Evolutionary conservation across 2,329 filamentous ascomycete genomes (phyloP).

Genomic region (Helotiales sp.): DNA sequence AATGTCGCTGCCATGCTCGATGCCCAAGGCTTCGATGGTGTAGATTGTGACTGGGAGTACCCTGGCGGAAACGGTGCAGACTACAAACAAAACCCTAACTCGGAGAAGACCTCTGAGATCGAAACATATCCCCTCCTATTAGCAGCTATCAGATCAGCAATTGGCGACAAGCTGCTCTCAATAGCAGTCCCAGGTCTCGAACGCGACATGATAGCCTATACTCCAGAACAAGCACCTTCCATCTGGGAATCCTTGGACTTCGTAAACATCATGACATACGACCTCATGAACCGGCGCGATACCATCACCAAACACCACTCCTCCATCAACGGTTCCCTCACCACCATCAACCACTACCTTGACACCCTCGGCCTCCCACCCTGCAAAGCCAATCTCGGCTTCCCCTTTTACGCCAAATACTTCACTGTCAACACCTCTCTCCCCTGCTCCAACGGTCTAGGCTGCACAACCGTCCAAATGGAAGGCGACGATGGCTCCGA

Average conservation of each 20-base stretch:
- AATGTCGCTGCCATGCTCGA: constrained; percentile 65
- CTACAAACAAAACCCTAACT: constrained; percentile 65
- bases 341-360: constrained; percentile 61
- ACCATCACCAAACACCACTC: constrained; percentile 64
- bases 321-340: constrained; percentile 54
- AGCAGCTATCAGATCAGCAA: constrained; percentile 53
- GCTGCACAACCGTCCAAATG: constrained; percentile 55
- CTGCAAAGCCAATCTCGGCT: constrained; percentile 58
- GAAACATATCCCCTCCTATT: constrained; percentile 63
- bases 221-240: constrained; percentile 52
- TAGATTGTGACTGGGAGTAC: constrained; percentile 38
- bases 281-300: constrained; percentile 70
- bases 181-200: constrained; percentile 66
- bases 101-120: constrained; percentile 60
- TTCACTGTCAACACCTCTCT: constrained; percentile 50
- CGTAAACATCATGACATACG: constrained; percentile 71
- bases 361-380: constrained; percentile 43
- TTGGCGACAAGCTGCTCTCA: constrained; percentile 63
- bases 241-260: constrained; percentile 64
- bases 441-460: constrained; percentile 43
- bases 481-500: constrained; percentile 60
- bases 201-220: constrained; percentile 69
- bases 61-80: constrained; percentile 66
- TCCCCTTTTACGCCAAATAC: constrained; percentile 69
- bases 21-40: constrained; percentile 62